A percentile compares a stretch with the other conserved stretches of the same genome.
These are phyloP conservation scores for Auricularia sp. DNA, from an alignment of 768 basidiomycete genomes.

Conservation along the genomic window DNA sequence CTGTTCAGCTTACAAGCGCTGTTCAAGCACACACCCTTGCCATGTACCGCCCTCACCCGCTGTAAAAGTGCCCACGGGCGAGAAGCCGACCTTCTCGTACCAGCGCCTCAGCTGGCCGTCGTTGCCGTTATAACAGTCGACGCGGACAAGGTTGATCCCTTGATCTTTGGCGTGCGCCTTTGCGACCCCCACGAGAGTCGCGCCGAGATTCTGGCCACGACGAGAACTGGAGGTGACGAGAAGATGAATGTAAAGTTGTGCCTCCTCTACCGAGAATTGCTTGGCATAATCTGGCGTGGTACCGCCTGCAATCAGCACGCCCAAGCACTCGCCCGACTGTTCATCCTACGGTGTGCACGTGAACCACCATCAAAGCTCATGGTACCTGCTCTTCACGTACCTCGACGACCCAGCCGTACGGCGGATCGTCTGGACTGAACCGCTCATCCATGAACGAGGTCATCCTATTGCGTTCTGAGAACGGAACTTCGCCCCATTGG, in stretches of 20 bases:
- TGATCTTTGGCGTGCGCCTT: background rate
- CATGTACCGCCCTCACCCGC: background rate
- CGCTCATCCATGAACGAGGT: background rate
- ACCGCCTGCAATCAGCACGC: background rate
- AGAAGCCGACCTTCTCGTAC: background rate
- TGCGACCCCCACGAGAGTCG: background rate
- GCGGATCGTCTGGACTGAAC: background rate
- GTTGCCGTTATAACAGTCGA: background rate
- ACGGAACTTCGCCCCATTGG: background rate
- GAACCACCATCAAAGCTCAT: too few relatives aligned
- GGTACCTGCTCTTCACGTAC: background rate
- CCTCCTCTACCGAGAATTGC: background rate
- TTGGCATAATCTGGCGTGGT: background rate
- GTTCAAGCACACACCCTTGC: background rate
- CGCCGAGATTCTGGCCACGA: background rate
- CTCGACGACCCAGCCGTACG: background rate
- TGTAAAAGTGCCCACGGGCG: background rate
- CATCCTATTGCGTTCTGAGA: background rate
- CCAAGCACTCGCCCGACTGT: background rate
- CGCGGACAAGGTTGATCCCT: background rate
- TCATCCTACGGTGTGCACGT: background rate
- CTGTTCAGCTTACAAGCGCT: background rate
- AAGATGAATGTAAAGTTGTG: background rate
- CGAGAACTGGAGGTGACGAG: background rate
- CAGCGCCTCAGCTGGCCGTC: background rate